Base-by-base conservation (phyloP, 805 yeast species). In the Candida cerambycidarum region DNA sequence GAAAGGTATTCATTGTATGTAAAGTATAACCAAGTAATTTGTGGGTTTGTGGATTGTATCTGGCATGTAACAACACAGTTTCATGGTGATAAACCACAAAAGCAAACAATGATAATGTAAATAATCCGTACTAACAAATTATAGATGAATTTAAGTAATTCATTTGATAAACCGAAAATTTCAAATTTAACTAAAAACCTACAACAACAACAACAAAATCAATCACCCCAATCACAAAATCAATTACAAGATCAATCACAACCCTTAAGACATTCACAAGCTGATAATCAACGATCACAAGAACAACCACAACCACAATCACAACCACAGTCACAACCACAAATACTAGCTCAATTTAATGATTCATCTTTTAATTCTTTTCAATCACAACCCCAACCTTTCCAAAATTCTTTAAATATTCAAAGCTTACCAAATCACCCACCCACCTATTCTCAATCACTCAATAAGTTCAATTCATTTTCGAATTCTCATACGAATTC, bases 161-260 rank as follows among this genome's bases (percentile, higher is more conserved):
- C 44, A 21, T 41, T 34, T 31, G 44, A 41, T 28, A 41, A 41
- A 38, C 42, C 46, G 11, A 48, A 45, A 36, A 38, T 46, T 5
- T 65, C 70, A 17, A 65, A 65, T 50, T 52, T 65, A 42, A 65
- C 71, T 38, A 63, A 57, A 41, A 65, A 57, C 42, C 52, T 65
- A 44, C 50, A 49, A 38, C 44, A 39, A 34, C 44, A 37, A 27
- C 39, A 36, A 36, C 40, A 21, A 29, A 11, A 15, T 17, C 25
- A 11, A 18, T n/a, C n/a, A n/a, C 47, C 31, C 25, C 52, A 30
- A 32, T 36, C 18, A 27, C 38, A 15, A 31, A 29, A 12, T 32
- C 44, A 17, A 12, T 28, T 10, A 10, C 25, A 21, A 21, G 25
- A 15, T 11, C 28, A 19, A n/a, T n/a, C n/a, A n/a, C n/a, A n/a